These are phyloP conservation scores for Flueggea neowawraea DNA, from an alignment of 441 rosid species.

Conservation along the genomic window DNA sequence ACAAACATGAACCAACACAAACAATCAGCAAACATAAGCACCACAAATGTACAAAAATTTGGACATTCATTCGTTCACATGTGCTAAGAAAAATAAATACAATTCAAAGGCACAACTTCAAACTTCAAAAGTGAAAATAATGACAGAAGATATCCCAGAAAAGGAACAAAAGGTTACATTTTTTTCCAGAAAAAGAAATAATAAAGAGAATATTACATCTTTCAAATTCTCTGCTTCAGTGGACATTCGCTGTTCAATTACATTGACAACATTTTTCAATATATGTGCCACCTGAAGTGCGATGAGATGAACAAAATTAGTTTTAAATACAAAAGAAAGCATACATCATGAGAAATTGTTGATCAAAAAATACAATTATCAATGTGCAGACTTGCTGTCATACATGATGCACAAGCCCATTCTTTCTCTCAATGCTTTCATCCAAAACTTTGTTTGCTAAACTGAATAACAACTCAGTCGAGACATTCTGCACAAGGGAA, in stretches of 20 bases:
- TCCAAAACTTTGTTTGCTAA: slow-evolving; percentile 62
- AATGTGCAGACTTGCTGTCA: slow-evolving; percentile 25
- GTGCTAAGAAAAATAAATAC: neutral
- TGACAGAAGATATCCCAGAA: neutral
- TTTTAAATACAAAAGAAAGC: slow-evolving; percentile 13
- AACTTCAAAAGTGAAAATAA: slow-evolving; percentile 4
- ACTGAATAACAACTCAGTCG: slow-evolving; percentile 71
- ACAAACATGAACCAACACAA: slow-evolving; percentile 28
- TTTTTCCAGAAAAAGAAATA: slow-evolving; percentile 11
- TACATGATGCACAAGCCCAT: slow-evolving; percentile 74
- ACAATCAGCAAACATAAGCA: slow-evolving; percentile 19
- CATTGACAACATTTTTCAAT: slow-evolving; percentile 61
- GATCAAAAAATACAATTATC: slow-evolving; percentile 9
- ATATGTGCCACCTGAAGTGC: slow-evolving; percentile 50
- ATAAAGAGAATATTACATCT: slow-evolving; percentile 44
- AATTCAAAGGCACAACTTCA: neutral
- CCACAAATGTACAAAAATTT: neutral
- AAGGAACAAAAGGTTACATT: too few relatives aligned
- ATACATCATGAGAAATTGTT: neutral
- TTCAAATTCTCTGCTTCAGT: slow-evolving; percentile 65
- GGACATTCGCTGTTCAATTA: slow-evolving; percentile 74
- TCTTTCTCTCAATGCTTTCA: slow-evolving; percentile 64
- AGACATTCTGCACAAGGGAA: slow-evolving; percentile 53
- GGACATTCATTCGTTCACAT: neutral
- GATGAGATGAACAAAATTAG: slow-evolving; percentile 13